Base-by-base conservation (phyloP, 2,329 filamentous ascomycete species). In the Talaromyces islandicus region DNA sequence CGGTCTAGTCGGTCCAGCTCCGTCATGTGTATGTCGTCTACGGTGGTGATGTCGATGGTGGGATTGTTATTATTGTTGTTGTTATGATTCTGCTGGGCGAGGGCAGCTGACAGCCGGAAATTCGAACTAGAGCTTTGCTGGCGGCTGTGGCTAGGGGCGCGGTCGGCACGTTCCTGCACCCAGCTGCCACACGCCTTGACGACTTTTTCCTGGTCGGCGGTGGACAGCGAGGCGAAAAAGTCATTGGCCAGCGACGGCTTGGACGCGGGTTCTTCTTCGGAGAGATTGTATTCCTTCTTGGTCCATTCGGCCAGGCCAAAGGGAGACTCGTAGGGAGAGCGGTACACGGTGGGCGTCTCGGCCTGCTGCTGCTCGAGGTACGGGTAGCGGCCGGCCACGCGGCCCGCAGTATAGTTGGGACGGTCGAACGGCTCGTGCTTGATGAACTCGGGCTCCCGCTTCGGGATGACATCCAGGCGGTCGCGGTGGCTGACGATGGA, bases 281-380 rank as follows among this genome's bases (percentile, higher is more conserved):
- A 67, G 54, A 78, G 64, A 19, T 70, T 71, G 55, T 71, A 76
- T 7, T 75, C 71, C 60, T 69, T 70, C 62, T 75, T 72, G 43
- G 75, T 75, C 64, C 76, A 75, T 53, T 77, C 72, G 7, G 73
- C 75, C 55, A 77, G 71, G 7, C 75, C 75, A 30, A 73, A 76
- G 27, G 74, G 75, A 65, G 75, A 74, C 60, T 77, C 72, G 64
- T 78, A 78, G 19, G 75, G 75, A 10, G 75, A 78, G 63, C 71
- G 73, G 63, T 78, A 78, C 32, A 77, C 74, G 57, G 70, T 67
- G 59, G 74, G 70, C 27, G 69, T 67, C 60, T 74, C 67, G 43
- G 71, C 70, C 54, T 71, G 70, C 60, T 76, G 73, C 53, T 73
- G 70, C 56, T 77, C 74, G 46, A 77, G 69, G 62, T 72, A 76